Evolutionary conservation across 306 rosid genomes (phyloP).

Genomic region (Luffa aegyptiaca): DNA sequence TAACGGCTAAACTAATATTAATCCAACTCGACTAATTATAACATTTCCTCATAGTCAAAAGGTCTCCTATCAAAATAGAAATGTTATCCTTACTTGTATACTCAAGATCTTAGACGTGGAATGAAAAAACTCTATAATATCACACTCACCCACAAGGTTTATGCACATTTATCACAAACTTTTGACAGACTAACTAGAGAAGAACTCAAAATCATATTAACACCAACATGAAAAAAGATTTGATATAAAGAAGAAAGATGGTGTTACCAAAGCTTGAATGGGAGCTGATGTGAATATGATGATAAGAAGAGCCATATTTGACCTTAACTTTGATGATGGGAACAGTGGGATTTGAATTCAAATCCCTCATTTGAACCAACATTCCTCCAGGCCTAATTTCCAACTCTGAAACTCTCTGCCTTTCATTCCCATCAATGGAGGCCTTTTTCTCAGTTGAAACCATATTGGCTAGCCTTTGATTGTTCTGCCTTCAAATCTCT

Average conservation of each 20-base stretch:
- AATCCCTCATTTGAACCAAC: constrained; percentile 66
- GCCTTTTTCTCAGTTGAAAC: constrained; percentile 18
- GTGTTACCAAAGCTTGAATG: constrained; percentile 73
- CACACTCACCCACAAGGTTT: too few relatives aligned
- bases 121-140: too few relatives aligned
- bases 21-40: too few relatives aligned
- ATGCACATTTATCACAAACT: too few relatives aligned
- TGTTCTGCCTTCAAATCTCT: constrained; percentile 14
- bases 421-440: constrained; percentile 4
- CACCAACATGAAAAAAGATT: not conserved
- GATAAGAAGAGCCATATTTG: constrained; percentile 45
- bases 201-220: not conserved
- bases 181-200: not conserved
- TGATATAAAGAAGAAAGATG: not conserved
- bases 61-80: not conserved
- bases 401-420: constrained; percentile 16
- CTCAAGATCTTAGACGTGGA: too few relatives aligned
- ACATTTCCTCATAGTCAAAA: too few relatives aligned
- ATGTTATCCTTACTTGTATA: too few relatives aligned
- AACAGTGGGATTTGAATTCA: constrained; percentile 17
- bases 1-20: too few relatives aligned
- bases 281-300: constrained; percentile 46
- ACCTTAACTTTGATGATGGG: constrained; percentile 49
- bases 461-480: constrained; percentile 22
- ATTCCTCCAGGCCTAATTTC: constrained; percentile 86